phyloP scores from a whole-genome alignment of 495 filamentous ascomycete genomes.

The Xylaria scruposa region DNA sequence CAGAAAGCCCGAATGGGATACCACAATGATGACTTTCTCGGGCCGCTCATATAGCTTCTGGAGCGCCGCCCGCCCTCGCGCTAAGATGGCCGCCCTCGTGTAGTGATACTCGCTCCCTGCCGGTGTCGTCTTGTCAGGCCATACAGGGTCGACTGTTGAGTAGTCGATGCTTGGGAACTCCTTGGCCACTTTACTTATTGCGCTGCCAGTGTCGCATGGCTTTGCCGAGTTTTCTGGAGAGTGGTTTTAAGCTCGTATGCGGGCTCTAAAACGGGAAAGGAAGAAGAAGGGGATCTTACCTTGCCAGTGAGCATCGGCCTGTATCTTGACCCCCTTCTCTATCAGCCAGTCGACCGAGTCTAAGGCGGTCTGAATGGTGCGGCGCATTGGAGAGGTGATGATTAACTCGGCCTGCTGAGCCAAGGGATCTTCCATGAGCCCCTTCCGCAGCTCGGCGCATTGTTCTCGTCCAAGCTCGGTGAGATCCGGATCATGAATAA shows the following conservation, averaged over 20 bases:
- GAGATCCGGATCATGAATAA: constrained; percentile 60
- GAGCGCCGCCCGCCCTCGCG: constrained; percentile 56
- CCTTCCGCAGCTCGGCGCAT: constrained; percentile 54
- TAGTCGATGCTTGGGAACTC: constrained; percentile 63
- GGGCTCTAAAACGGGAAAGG: no score
- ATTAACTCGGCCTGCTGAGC: constrained; percentile 61
- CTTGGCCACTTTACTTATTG: constrained; percentile 45
- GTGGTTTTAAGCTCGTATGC: constrained; percentile 19
- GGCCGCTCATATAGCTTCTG: constrained; percentile 55
- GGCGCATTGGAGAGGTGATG: constrained; percentile 63
- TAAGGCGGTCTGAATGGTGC: constrained; percentile 64
- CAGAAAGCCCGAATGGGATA: constrained; percentile 66
- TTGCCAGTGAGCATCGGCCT: constrained; percentile 62
- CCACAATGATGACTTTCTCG: constrained; percentile 67
- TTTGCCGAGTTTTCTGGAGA: constrained; percentile 60
- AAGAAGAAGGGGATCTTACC: constrained; percentile 35
- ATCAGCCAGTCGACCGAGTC: constrained; percentile 59
- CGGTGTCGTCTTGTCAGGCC: constrained; percentile 61
- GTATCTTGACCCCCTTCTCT: constrained; percentile 57
- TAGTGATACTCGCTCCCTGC: constrained; percentile 51
- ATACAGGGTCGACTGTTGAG: constrained; percentile 58
- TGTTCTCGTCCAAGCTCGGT: constrained; percentile 61
- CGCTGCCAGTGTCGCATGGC: constrained; percentile 63
- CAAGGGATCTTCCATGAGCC: constrained; percentile 53
- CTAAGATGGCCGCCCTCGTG: constrained; percentile 52